phyloP scores from a whole-genome alignment of 306 rosid genomes.

The Begonia loranthoides region DNA sequence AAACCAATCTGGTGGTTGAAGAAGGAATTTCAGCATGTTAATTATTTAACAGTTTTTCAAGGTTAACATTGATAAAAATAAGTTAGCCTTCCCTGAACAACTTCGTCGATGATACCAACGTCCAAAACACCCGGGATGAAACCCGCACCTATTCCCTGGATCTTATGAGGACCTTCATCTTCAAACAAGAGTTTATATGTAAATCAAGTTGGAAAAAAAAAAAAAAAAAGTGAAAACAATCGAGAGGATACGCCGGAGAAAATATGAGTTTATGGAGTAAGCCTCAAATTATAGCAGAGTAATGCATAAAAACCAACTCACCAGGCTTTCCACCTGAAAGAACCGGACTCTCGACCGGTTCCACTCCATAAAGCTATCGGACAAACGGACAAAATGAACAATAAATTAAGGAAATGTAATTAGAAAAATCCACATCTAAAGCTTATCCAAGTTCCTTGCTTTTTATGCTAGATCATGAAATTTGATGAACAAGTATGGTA shows the following conservation, averaged over 20 bases:
- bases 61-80: constrained; percentile 7
- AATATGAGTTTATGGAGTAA: neutral
- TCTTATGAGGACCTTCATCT: constrained; percentile 74
- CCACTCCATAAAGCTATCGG: constrained; percentile 57
- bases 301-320: constrained; percentile 16
- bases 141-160: constrained; percentile 92
- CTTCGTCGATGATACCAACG: constrained; percentile 47
- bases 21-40: neutral
- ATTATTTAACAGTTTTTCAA: neutral
- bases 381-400: constrained; percentile 6
- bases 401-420: constrained; percentile 4
- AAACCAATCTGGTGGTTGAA: neutral
- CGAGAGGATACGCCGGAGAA: neutral
- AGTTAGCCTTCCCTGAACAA: constrained; percentile 43
- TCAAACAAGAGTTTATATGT: neutral
- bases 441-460: neutral
- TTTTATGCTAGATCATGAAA: constrained; percentile 3
- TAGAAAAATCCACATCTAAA: constrained; percentile 2
- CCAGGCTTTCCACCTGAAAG: constrained; percentile 86
- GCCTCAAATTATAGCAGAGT: neutral
- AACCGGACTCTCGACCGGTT: constrained; percentile 69
- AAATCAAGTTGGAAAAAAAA: no score
- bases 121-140: constrained; percentile 75
- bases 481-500: neutral
- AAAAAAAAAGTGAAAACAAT: no score